phyloP scores from a whole-genome alignment of 208 protist genomes.

The Phytomonas francai region DNA sequence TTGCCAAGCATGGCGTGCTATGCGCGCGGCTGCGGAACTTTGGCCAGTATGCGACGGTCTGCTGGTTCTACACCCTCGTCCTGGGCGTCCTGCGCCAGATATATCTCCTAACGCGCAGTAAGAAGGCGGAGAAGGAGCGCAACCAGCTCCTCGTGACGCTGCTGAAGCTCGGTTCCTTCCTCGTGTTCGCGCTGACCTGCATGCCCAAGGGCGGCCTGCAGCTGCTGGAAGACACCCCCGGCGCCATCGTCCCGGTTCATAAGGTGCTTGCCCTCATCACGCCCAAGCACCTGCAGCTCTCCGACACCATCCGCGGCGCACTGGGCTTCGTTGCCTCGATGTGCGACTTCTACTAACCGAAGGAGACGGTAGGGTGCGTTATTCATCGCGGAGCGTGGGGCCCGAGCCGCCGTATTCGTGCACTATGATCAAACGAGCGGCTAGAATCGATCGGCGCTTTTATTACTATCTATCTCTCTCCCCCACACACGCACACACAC shows the following conservation, averaged over 20 bases:
- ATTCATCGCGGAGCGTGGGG: neutral
- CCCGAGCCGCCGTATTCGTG: neutral
- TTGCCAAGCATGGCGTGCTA: slow-evolving; percentile 60
- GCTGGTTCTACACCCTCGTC: slow-evolving; percentile 84
- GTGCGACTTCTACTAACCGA: slow-evolving; percentile 77
- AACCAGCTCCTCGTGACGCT: slow-evolving; percentile 64
- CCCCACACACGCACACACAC: neutral
- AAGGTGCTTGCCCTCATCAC: slow-evolving; percentile 52
- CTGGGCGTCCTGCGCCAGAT: slow-evolving; percentile 52
- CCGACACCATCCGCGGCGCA: slow-evolving; percentile 61
- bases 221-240: slow-evolving; percentile 54
- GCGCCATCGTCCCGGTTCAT: slow-evolving; percentile 69
- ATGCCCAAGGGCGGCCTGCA: slow-evolving; percentile 68
- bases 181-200: slow-evolving; percentile 75
- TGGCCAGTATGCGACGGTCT: slow-evolving; percentile 66
- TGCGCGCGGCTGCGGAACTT: slow-evolving; percentile 37
- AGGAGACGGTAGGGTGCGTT: neutral
- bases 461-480: neutral
- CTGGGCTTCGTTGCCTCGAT: slow-evolving; percentile 72
- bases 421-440: neutral
- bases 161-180: slow-evolving; percentile 74
- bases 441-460: neutral
- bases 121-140: slow-evolving; percentile 58
- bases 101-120: slow-evolving; percentile 67
- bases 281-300: slow-evolving; percentile 57